phyloP scores from a whole-genome alignment of 805 yeast genomes.

The Kodamaea hsintzibuensis region DNA sequence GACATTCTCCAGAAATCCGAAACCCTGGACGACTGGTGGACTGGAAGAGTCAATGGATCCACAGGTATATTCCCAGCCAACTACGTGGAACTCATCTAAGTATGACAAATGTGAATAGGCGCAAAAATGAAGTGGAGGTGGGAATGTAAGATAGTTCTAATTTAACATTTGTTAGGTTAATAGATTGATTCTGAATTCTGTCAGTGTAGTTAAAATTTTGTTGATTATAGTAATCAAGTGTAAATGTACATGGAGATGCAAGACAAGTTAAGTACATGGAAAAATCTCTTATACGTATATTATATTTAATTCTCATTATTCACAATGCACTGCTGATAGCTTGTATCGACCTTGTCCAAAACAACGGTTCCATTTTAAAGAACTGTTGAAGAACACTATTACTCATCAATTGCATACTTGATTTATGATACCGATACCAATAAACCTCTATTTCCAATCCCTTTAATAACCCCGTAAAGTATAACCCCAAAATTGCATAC shows the following conservation, averaged over 20 bases:
- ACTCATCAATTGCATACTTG: neutral
- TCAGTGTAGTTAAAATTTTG: no score
- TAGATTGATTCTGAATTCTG: neutral
- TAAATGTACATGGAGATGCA: no score
- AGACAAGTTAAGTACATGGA: no score
- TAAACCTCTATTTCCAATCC: neutral
- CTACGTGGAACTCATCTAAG: slow-evolving; percentile 76
- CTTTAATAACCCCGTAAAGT: neutral
- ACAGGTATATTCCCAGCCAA: slow-evolving; percentile 98
- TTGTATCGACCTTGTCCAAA: neutral
- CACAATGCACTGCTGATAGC: neutral
- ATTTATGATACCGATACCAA: neutral
- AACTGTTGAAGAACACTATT: neutral
- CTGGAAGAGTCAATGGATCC: slow-evolving; percentile 79
- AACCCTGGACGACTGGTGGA: slow-evolving; percentile 98
- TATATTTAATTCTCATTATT: no score
- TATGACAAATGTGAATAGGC: neutral
- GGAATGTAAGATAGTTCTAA: neutral
- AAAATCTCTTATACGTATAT: no score
- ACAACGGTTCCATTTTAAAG: neutral
- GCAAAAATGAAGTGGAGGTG: neutral
- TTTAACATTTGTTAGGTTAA: neutral
- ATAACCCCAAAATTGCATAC: neutral
- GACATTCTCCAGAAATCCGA: slow-evolving; percentile 83
- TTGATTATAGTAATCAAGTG: no score